These are phyloP conservation scores for Trichoderma simmonsii DNA, from an alignment of 2,329 filamentous ascomycete genomes.

Conservation along the genomic window DNA sequence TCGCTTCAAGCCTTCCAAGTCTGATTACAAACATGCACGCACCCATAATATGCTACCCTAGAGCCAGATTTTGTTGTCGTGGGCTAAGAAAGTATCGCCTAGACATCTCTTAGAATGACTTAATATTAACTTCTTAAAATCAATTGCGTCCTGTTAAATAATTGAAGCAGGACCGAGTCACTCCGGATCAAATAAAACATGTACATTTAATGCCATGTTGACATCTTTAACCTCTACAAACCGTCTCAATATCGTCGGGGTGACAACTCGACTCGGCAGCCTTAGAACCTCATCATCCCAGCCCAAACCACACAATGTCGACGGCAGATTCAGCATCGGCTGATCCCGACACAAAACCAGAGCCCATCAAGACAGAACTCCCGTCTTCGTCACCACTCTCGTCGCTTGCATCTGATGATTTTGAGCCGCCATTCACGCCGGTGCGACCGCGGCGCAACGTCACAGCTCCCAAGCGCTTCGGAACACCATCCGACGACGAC, in stretches of 20 bases:
- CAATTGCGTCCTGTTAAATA: background rate
- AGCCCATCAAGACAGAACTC: background rate
- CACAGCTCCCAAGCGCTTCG: background rate
- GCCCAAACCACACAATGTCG: background rate
- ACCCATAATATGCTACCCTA: background rate
- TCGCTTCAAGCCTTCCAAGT: background rate
- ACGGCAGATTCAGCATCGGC: background rate
- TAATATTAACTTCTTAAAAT: background rate
- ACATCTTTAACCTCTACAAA: background rate
- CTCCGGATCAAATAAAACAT: background rate
- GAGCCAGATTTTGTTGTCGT: background rate
- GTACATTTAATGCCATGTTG: background rate
- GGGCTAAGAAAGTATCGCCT: background rate
- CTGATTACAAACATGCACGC: background rate
- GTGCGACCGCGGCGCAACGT: background rate
- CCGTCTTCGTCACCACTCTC: conserved; percentile 7
- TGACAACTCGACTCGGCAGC: background rate
- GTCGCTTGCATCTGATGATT: background rate
- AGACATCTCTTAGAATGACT: background rate
- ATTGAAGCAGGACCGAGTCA: background rate
- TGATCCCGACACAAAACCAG: background rate
- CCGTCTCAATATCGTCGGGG: background rate
- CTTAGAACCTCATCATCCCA: background rate
- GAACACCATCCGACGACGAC: background rate
- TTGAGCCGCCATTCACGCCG: background rate